phyloP scores from a whole-genome alignment of 768 basidiomycete genomes.

The Coprinopsis strossmayeri region DNA sequence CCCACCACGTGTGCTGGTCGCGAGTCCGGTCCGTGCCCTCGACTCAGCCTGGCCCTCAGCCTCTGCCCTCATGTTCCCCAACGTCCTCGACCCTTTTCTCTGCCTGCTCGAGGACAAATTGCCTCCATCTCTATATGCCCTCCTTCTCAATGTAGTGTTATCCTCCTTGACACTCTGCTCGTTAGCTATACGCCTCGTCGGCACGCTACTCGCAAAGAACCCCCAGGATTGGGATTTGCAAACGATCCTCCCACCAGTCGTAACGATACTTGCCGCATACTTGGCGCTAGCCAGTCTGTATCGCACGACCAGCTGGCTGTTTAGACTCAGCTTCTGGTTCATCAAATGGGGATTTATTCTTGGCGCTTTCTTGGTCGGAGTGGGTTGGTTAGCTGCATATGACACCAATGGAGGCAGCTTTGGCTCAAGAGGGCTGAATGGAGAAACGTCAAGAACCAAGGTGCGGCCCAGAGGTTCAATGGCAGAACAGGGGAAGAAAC shows the following conservation, averaged over 20 bases:
- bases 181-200: constrained; percentile 40
- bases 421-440: constrained; percentile 19
- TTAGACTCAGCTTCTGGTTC: constrained; percentile 61
- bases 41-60: too few species aligned
- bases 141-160: constrained; percentile 45
- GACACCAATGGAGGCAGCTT: background rate
- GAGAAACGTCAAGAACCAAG: constrained; percentile 11
- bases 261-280: constrained; percentile 68
- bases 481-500: constrained; percentile 4
- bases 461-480: constrained; percentile 9
- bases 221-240: constrained; percentile 64
- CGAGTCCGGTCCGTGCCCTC: too few species aligned
- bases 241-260: constrained; percentile 63
- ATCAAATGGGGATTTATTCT: constrained; percentile 73
- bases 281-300: constrained; percentile 72
- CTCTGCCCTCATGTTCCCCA: constrained; percentile 15
- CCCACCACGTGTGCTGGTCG: constrained; percentile 2
- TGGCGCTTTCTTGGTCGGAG: constrained; percentile 42
- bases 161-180: constrained; percentile 45
- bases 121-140: constrained; percentile 48
- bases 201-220: constrained; percentile 40
- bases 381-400: constrained; percentile 38
- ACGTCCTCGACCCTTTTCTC: constrained; percentile 47
- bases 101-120: constrained; percentile 47
- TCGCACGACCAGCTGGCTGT: constrained; percentile 70